Percentiles rank a stretch among this genome's conserved stretches.
These are phyloP conservation scores for Groenewaldozyma auringiensis DNA, from an alignment of 1,139 yeast genomes.

Conservation along the genomic window DNA sequence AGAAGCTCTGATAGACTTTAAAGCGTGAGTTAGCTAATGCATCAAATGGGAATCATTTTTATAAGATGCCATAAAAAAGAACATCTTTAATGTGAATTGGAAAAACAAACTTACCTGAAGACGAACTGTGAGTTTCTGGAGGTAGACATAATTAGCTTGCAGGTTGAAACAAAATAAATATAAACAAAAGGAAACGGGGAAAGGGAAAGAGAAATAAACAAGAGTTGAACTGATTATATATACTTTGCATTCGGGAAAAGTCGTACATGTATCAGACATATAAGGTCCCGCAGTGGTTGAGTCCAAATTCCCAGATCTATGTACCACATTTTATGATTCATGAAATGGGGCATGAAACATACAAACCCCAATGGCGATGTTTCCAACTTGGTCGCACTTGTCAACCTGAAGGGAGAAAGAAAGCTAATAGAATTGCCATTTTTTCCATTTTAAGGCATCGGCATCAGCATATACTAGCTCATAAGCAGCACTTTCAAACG, in stretches of 20 bases:
- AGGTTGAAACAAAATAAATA: not conserved
- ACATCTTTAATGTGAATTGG: too few species aligned
- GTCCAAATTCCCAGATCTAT: not conserved
- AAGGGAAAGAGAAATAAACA: not conserved
- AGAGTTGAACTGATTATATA: not conserved
- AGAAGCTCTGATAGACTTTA: not conserved
- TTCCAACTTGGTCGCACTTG: too few species aligned
- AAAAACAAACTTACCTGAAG: conserved; percentile 4
- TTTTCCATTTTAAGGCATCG: too few species aligned
- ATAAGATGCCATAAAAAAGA: not conserved
- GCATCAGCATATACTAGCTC: too few species aligned
- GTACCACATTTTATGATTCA: too few species aligned
- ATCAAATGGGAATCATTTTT: not conserved
- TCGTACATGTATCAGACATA: not conserved
- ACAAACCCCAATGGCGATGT: too few species aligned
- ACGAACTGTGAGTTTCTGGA: not conserved
- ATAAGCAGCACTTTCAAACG: too few species aligned
- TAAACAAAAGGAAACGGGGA: not conserved
- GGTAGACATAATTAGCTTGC: conserved; percentile 1
- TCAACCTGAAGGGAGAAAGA: too few species aligned
- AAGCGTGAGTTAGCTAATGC: not conserved
- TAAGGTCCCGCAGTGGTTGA: not conserved
- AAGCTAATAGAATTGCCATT: too few species aligned
- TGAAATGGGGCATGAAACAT: not conserved
- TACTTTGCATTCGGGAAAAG: not conserved